These are phyloP conservation scores for Naganishia sp. DNA, from an alignment of 1,284 basidiomycete genomes.

Conservation along the genomic window DNA sequence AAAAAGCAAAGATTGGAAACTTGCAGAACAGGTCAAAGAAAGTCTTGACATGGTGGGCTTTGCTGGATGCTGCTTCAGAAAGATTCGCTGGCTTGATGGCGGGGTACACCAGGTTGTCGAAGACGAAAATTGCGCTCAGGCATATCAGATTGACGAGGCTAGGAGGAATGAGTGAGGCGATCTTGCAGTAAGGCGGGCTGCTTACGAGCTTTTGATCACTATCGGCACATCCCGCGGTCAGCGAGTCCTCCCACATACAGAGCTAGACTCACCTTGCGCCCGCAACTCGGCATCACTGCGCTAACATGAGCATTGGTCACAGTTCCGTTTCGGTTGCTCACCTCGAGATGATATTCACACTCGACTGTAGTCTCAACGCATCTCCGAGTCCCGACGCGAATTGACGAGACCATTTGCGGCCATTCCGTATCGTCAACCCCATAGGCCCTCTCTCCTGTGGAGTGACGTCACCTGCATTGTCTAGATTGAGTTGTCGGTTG, in stretches of 20 bases:
- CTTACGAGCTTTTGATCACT: constrained; percentile 49
- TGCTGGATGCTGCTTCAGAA: constrained; percentile 29
- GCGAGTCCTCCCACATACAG: neutral
- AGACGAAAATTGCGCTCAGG: constrained; percentile 48
- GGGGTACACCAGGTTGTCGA: constrained; percentile 48
- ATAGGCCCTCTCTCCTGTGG: neutral
- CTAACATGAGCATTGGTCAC: neutral
- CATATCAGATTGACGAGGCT: constrained; percentile 54
- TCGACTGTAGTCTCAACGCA: constrained; percentile 43
- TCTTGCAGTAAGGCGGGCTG: neutral
- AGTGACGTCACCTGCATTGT: neutral
- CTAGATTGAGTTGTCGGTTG: neutral
- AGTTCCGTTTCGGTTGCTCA: constrained; percentile 36
- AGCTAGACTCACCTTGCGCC: constrained; percentile 31
- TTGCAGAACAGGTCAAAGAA: constrained; percentile 52
- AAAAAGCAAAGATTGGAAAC: constrained; percentile 51
- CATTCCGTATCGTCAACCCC: constrained; percentile 1
- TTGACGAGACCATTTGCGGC: constrained; percentile 14
- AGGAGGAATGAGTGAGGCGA: neutral
- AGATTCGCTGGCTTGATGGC: constrained; percentile 34
- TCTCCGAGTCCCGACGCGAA: constrained; percentile 40
- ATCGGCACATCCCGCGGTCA: constrained; percentile 24
- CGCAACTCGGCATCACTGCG: constrained; percentile 50
- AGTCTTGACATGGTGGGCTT: constrained; percentile 45
- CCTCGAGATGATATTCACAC: constrained; percentile 48